A percentile compares a stretch with the other conserved stretches of the same genome.
Evolutionary conservation across 257 asterid genomes (phyloP).

Genomic region (Solanum sejunctum): DNA sequence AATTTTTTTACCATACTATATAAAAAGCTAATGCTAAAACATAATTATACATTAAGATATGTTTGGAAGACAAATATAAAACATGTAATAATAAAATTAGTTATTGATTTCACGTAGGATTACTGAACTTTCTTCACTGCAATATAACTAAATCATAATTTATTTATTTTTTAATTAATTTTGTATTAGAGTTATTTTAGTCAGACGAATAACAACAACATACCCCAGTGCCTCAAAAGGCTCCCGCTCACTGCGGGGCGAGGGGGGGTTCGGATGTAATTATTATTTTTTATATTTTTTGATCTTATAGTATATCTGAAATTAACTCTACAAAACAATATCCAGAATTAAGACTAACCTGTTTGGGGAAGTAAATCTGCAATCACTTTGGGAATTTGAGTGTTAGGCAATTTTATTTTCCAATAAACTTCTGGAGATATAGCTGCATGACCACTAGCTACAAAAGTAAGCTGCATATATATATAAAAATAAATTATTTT

Average conservation of each 20-base stretch:
- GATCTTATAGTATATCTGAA: not conserved
- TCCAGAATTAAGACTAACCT: not conserved
- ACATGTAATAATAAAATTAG: not conserved
- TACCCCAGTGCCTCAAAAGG: too few species aligned
- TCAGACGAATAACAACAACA: not conserved
- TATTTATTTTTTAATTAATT: too few species aligned
- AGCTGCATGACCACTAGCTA: constrained; percentile 8
- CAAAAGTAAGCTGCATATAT: constrained; percentile 2
- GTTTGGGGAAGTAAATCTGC: constrained; percentile 1
- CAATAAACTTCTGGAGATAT: constrained; percentile 10
- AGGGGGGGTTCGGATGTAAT: too few species aligned
- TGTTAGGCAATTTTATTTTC: constrained; percentile 11
- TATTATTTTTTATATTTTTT: too few species aligned
- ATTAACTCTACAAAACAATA: not conserved
- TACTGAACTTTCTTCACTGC: too few species aligned
- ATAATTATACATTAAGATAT: not conserved
- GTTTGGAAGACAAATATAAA: not conserved
- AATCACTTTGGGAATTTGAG: constrained; percentile 11
- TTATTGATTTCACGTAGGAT: not conserved
- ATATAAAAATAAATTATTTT: not conserved
- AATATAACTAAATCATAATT: too few species aligned
- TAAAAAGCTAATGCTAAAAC: not conserved
- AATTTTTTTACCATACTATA: not conserved
- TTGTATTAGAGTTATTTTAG: too few species aligned
- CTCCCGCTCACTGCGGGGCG: too few species aligned